Base-by-base conservation (phyloP, 2,329 filamentous ascomycete genomes). In the Nemania sp. region DNA sequence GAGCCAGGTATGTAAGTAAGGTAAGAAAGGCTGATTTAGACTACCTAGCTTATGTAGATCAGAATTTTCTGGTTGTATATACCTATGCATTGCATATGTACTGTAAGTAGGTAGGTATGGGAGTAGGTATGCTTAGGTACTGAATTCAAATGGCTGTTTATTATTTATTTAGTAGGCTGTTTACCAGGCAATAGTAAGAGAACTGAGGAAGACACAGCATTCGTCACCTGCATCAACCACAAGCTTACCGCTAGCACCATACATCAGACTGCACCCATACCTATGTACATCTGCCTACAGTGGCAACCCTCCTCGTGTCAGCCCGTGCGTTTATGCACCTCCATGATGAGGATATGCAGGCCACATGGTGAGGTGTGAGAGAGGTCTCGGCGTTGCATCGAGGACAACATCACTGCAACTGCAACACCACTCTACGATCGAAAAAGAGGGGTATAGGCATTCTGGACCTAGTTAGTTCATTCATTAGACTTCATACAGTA, bases 341-440 rank as follows among this genome's bases (percentile, higher is more conserved):
- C 53, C 38, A 62, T 62, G 62, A 57, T 64, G 66, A 64, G 32
- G 51, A 70, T 67, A 68, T 66, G 62, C 62, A 70, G 64, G 62
- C 67, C 70, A 68, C 67, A 70, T 71, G 67, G 67, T 68, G 61
- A 70, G 67, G 64, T 68, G 64, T 62, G 65, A 68, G 62, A 64
- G 52, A 62, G 24, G 67, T 47, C 62, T 67, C 55, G 47, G 59
- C 63, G 69, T 67, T 65, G 64, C 67, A 71, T 67, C 32, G 61
- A 61, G 58, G 53, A 58, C 62, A 58, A 52, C 45, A 55, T 53
- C 22, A 29, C 38, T 20, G 45, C 43, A 24, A 66, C 32, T 32
- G 27, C 51, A 18, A 32, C 51, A 32, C 22, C 15, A 35, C 51
- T 53, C 22, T 51, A 53, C 24, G 1, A 49, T 58, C n/a, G 11